Evolutionary conservation across 129 eudicot species (phyloP).

Genomic region (Artemisia tridentata): DNA sequence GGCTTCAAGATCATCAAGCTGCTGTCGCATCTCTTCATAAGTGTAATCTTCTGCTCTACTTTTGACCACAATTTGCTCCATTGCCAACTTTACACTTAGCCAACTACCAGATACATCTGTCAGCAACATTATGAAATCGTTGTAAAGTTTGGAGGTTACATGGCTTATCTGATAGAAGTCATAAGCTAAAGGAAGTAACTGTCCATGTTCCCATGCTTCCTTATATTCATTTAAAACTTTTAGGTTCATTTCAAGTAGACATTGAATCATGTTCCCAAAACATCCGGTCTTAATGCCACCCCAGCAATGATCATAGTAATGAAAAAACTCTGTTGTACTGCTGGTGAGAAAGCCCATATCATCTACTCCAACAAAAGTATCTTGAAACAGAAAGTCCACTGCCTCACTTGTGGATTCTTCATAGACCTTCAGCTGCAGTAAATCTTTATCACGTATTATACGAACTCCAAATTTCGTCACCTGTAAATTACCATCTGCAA

Average conservation of each 20-base stretch:
- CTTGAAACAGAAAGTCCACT: background rate
- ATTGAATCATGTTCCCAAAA: background rate
- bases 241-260: conserved; percentile 14
- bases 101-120: conserved; percentile 13
- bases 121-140: conserved; percentile 19
- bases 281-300: conserved; percentile 10
- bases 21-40: conserved; percentile 22
- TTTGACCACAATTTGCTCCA: conserved; percentile 20
- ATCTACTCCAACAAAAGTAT: background rate
- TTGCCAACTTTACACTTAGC: conserved; percentile 15
- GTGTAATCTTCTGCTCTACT: conserved; percentile 8
- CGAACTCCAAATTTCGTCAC: conserved; percentile 13
- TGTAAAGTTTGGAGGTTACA: conserved; percentile 15
- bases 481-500: conserved; percentile 10
- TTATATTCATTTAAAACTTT: conserved; percentile 1
- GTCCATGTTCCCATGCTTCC: conserved; percentile 3
- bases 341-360: background rate
- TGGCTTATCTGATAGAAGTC: conserved; percentile 15
- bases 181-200: conserved; percentile 4
- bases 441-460: conserved; percentile 1
- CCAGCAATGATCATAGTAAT: conserved; percentile 1
- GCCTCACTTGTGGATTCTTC: background rate
- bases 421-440: background rate
- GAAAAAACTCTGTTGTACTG: background rate
- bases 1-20: conserved; percentile 23